phyloP scores from a whole-genome alignment of 139 green algal genomes.

The Chlamydomonas sphaeroides region DNA sequence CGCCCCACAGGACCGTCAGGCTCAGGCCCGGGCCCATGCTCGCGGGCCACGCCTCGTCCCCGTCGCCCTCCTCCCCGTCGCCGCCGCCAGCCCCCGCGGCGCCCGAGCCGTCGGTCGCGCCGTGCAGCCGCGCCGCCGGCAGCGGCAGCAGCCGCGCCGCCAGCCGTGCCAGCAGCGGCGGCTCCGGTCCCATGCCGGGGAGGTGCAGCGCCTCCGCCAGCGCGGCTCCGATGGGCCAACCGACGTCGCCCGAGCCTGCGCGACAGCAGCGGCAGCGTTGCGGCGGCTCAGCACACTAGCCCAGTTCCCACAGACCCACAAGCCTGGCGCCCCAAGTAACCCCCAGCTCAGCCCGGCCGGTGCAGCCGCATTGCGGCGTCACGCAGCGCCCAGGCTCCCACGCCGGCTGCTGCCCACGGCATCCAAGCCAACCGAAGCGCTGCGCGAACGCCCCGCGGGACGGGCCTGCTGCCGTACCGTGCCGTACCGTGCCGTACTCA shows the following conservation, averaged over 20 bases:
- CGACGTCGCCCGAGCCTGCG: conserved; percentile 60
- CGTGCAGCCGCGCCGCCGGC: not conserved
- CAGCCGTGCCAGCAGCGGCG: conserved; percentile 2
- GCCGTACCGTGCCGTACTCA: not conserved
- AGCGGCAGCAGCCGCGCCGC: conserved; percentile 4
- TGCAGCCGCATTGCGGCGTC: too few species aligned
- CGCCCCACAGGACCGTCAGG: conserved; percentile 11
- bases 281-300: too few species aligned
- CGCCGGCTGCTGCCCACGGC: too few species aligned
- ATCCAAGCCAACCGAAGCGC: too few species aligned
- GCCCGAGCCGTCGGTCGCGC: not conserved
- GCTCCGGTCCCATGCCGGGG: conserved; percentile 41
- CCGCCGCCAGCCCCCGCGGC: too few species aligned
- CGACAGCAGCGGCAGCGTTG: too few species aligned
- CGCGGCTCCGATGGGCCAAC: conserved; percentile 85
- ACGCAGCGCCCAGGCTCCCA: too few species aligned
- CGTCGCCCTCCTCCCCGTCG: not conserved
- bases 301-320: too few species aligned
- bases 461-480: too few species aligned
- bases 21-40: not conserved
- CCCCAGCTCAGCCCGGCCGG: too few species aligned
- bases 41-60: not conserved
- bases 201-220: conserved; percentile 70
- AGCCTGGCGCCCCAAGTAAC: too few species aligned
- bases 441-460: too few species aligned